Conservation (phyloP, 352 stramenopile genomes). For the Pythium plurisporium region DNA sequence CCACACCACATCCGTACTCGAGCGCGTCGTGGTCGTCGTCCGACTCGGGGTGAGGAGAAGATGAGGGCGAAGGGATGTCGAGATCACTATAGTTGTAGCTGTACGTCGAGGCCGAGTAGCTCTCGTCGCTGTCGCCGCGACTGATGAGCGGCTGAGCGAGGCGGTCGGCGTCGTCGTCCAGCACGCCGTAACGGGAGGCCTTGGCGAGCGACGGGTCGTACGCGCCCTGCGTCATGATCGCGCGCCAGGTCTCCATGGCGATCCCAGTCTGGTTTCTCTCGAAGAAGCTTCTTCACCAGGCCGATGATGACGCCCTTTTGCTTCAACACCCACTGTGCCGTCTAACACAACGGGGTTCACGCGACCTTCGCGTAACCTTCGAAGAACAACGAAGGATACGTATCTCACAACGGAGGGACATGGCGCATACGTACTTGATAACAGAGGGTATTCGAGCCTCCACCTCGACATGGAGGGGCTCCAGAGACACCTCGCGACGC, state of each 20-base stretch:
- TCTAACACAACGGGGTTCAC: conserved; percentile 1
- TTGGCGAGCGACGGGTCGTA: conserved; percentile 13
- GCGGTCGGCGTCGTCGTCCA: conserved; percentile 30
- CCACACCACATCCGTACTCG: not conserved
- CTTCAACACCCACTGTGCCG: conserved; percentile 3
- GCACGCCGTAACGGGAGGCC: conserved; percentile 22
- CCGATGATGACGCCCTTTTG: not conserved
- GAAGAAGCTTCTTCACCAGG: conserved; percentile 2
- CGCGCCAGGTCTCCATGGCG: conserved; percentile 22
- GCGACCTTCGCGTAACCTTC: conserved; percentile 28
- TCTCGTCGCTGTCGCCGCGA: too few species aligned
- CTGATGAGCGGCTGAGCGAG: conserved; percentile 39
- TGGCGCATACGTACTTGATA: not conserved
- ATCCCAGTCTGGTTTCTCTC: not conserved
- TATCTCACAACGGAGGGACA: not conserved
- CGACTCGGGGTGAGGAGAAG: too few species aligned
- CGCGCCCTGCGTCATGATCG: conserved; percentile 23
- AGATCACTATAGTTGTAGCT: not conserved
- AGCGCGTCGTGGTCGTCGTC: conserved; percentile 1
- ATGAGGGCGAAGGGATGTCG: too few species aligned
- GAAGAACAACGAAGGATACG: not conserved
- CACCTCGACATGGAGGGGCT: conserved; percentile 29
- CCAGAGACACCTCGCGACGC: conserved; percentile 25
- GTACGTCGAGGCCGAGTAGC: too few species aligned
- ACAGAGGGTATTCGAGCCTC: not conserved